Evolutionary conservation across 352 stramenopile genomes (phyloP), one percentile per base, ranked within the genome.

Genomic region (Pythium periplocum): DNA sequence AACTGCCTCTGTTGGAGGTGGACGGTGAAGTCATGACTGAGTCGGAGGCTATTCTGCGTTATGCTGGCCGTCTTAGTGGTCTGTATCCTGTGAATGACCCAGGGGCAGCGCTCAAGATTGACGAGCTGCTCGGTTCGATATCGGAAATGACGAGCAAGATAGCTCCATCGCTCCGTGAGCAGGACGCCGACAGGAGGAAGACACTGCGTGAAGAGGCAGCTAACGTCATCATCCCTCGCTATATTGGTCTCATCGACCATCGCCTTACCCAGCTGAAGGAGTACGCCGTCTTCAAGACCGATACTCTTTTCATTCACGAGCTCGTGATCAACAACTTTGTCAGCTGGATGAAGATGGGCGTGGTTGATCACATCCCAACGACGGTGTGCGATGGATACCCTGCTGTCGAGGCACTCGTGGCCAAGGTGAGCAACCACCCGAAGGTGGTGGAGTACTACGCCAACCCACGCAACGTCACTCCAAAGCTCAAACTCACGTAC

Each of bases 401-500:
- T 1, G 26, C 34, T 34, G 11, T 70, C 30, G 59, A 51, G 17
- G 50, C 51, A 4, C 40, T 57, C n/a, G 53, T 53, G 4, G 59
- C 53, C 46, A 62, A 62, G 43, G 59, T 74, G 31, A 39, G 46
- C 6, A 39, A 55, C 37, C 66, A 74, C 45, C 62, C 62, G 6
- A 65, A 64, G 52, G 62, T 71, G 36, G 62, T 62, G 39, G 59
- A 71, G 50, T 74, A 62, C 62, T 71, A 74, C 44, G 58, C 58
- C 34, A 55, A 48, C 33, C 53, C 50, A 31, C 62, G 48, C 17
- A 50, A 59, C 48, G 46, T 44, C 35, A 51, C 40, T 1, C 56
- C 57, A 7, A 64, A 46, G 40, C 32, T 88, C 58, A 83, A 84
- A 59, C 65, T 93, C 26, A 86, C 68, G n/a, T 91, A 93, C 66